Evolutionary conservation across 192 early-diverging fungal species (phyloP), one percentile per base, ranked within the genome.

Genomic region (Coemansia sp.): DNA sequence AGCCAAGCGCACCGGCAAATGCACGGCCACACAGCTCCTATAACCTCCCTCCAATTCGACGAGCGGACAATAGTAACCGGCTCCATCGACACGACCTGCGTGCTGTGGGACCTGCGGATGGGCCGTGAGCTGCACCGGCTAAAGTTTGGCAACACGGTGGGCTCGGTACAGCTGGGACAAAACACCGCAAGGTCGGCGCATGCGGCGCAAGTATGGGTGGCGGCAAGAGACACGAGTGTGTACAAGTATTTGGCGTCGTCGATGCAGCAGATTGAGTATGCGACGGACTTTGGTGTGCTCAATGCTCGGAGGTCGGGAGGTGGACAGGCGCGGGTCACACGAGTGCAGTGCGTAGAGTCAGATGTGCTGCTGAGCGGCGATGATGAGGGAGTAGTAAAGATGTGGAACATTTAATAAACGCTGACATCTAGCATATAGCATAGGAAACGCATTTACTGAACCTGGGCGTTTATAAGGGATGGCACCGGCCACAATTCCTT

Each of bases 81-180:
- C 10, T 87, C 87, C 59, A 49, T 84, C 38, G 91, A 93, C 44
- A 86, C 71, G 21, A 85, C 85, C 3, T 84, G 84, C 23, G 23
- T 87, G 73, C 78, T 91, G 26, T 93, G 91, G 91, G 91, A 93
- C 58, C 51, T 91, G 46, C 81, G 90, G n/a, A 89, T 85, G 12
- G 89, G 89, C 36, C 77, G 78, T 0, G 72, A 85, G 2, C 76
- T 87, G 47, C 89, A 90, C 50, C 83, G 72, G 38, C 55, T 87
- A 6, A 62, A 66, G 8, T 87, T 86, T 67, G 53, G 83, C n/a
- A 57, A 80, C 14, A 64, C 81, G n/a, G 79, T 92, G 12, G 59
- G 70, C 3, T 50, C 50, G 4, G 68, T 71, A 26, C 71, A 71
- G 58, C 59, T 80, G 26, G 36, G 19, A 19, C 60, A 36, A 8